Conservation (phyloP, 140 eudicot genomes). For the Cichorium intybus region DNA sequence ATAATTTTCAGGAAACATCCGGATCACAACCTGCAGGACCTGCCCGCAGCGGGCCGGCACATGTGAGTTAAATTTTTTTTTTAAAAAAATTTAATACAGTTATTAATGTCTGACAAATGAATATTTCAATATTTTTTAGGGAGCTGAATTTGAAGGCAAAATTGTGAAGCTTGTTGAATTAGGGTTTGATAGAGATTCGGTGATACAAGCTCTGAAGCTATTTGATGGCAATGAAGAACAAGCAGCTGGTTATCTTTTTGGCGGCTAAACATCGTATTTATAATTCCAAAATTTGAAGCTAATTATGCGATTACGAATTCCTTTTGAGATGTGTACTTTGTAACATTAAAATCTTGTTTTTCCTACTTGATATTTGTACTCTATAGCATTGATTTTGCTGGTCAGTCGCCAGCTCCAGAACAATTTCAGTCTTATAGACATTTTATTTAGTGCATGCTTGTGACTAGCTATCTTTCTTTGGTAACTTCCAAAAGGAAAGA, state of each 20-base stretch:
- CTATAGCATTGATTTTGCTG: conserved; percentile 28
- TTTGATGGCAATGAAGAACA: conserved; percentile 90
- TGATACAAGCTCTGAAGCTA: conserved; percentile 75
- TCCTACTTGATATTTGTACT: conserved; percentile 20
- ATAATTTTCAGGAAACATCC: conserved; percentile 57
- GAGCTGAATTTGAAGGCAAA: conserved; percentile 88
- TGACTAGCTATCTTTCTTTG: conserved; percentile 22
- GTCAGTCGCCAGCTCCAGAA: background rate
- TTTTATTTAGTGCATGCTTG: background rate
- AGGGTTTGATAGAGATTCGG: conserved; percentile 84
- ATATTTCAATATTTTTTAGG: conserved; percentile 37
- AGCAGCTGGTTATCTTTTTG: conserved; percentile 95
- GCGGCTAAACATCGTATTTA: conserved; percentile 40
- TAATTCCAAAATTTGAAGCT: conserved; percentile 11
- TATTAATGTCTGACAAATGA: background rate
- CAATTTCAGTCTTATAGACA: conserved; percentile 13
- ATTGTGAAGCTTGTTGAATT: conserved; percentile 75
- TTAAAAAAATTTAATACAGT: background rate
- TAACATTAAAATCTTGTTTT: conserved; percentile 10
- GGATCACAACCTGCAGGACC: conserved; percentile 54
- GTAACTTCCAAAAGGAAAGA: conserved; percentile 80
- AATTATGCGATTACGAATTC: background rate
- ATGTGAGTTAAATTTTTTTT: conserved; percentile 34
- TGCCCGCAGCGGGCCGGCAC: conserved; percentile 32
- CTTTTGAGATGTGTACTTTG: conserved; percentile 23